Evolutionary conservation across 495 filamentous ascomycete species (phyloP), one percentile per base, ranked within the genome.

Genomic region (Neurospora sp.): DNA sequence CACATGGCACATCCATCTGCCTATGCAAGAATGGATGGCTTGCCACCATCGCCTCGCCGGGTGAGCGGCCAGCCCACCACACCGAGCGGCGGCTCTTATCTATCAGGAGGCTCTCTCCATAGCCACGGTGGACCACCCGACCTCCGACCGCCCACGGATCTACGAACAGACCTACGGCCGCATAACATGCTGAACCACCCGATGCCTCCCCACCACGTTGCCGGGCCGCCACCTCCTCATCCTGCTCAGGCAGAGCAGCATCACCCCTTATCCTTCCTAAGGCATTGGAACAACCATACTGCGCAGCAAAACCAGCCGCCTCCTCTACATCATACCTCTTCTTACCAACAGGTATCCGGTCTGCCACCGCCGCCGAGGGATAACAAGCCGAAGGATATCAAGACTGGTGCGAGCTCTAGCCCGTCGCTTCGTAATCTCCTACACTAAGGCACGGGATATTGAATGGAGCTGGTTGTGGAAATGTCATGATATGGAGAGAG

Each of bases 371-470:
- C 71, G 27, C 38, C 73, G 37, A 65, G 53, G 53, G 53, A 65
- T 16, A 65, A 71, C 69, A 47, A 14, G 68, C 45, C 69, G 31
- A 74, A 71, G 70, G 85, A 87, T 80, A 86, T 39, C 80, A 85
- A 65, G 81, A 84, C 14, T 40, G 89, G 88, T 4, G 92, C 92
- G 6, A 94, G 92, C 72, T 90, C 91, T 41, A 93, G 89, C 74
- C 91, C 92, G 16, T 93, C 91, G 37, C 78, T 94, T 72, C 88
- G 90, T 74, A 93, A 94, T 77, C 80, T 94, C 70, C 85, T 94
- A 41, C 92, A 89, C 39, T 93, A 79, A 74, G 31, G 22, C 20
- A 14, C 3, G 27, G 70, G 20, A n/a, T 39, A 31, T 20, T 59
- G 1, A 12, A 6, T 59, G 47, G 47, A 7, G 20, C 2, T 59